Base-by-base conservation (phyloP, 805 yeast genomes). In the Cyberlindnera amylophila region DNA sequence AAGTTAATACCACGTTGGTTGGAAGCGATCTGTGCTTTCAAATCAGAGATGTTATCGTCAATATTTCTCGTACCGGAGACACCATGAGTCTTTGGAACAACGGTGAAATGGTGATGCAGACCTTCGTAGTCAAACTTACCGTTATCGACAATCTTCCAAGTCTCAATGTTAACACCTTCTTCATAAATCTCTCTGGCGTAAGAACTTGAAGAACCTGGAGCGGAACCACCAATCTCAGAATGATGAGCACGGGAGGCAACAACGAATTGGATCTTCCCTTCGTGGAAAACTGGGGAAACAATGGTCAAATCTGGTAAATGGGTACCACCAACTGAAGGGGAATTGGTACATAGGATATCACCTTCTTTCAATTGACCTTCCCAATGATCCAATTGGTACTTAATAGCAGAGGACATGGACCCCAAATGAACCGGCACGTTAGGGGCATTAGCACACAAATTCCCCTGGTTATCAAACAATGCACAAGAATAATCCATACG, bases 171-270 rank as follows among this genome's bases (percentile, higher is more conserved):
- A 2, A 75, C 81, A 42, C 82, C 83, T 57, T 77, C 83, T 46
- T 76, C 76, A 46, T 59, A 70, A 31, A 77, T 65, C 30, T 71
- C 67, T 50, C 71, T 72, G 12, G 82, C 77, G 52, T 74, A 64
- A 3, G 82, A 73, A 17, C 80, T 74, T 66, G 72, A 74, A 1
- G 78, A 70, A 4, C 81, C 81, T 8, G 81, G 79, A 36, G 77
- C 66, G 38, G 77, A 69, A n/a, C 80, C 77, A 32, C 82, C 82
- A 52, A 91, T 90, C 63, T 90, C 98, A 6, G 96, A 90, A 65
- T 91, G 98, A 64, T 90, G 98, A 2, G 96, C 97, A 50, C 82
- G 63, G 2, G 81, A 69, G 4, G 82, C 82, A 15, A 74, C 72
- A 62, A 75, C 74, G 51, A 76, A 77, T 24, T 69, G 64, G 13